These are phyloP conservation scores for Arthroderma sp. DNA, from an alignment of 2,329 filamentous ascomycete species.

Conservation along the genomic window DNA sequence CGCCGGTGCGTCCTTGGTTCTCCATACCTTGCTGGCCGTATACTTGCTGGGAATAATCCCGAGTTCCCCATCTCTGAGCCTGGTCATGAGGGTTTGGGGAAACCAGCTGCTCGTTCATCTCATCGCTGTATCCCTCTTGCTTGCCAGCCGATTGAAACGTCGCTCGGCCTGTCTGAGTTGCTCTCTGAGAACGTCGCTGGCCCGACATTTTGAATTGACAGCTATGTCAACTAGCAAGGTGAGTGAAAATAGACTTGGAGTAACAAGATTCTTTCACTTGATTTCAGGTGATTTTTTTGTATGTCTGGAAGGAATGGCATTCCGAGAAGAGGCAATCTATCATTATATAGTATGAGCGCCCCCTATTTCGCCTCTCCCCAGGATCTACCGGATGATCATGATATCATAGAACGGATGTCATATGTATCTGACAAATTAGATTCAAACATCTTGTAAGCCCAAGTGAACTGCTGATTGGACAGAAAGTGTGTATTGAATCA, in stretches of 20 bases:
- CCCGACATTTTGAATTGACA: background rate
- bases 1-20: background rate
- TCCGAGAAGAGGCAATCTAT: no score
- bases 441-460: no score
- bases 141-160: background rate
- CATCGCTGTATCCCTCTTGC: conserved; percentile 3
- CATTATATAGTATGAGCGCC: no score
- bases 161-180: background rate
- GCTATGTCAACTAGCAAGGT: background rate
- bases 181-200: conserved; percentile 5
- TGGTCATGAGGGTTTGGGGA: background rate
- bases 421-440: no score
- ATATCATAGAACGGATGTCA: no score
- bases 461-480: no score
- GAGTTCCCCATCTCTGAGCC: conserved; percentile 4
- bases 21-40: conserved; percentile 2
- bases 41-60: conserved; percentile 2
- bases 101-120: conserved; percentile 1
- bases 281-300: no score
- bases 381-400: no score
- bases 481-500: no score
- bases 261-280: no score
- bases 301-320: no score
- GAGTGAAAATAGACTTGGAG: background rate
- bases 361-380: no score